A percentile compares a stretch with the other conserved stretches of the same genome.
Evolutionary conservation across 2,329 filamentous ascomycete species (phyloP).

Genomic region (Aureobasidium lini): DNA sequence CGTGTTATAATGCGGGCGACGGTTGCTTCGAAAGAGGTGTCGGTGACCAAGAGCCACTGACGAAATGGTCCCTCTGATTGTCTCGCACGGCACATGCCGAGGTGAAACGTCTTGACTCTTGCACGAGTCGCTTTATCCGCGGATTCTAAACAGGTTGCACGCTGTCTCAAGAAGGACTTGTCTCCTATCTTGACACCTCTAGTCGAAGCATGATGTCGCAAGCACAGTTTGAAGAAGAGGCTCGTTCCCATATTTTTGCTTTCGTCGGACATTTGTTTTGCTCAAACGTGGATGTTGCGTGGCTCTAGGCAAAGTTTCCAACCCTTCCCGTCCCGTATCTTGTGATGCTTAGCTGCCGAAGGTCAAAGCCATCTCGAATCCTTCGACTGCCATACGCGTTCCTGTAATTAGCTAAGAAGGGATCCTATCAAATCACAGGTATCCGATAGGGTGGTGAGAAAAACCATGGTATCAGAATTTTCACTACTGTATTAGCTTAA

Average conservation of each 20-base stretch:
- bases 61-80: not conserved
- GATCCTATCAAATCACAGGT: no score
- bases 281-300: not conserved
- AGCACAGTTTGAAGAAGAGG: not conserved
- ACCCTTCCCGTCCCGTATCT: not conserved
- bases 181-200: not conserved
- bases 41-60: constrained; percentile 4
- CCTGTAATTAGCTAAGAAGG: not conserved
- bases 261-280: not conserved
- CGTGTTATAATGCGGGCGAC: not conserved
- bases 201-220: not conserved
- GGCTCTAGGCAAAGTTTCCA: not conserved
- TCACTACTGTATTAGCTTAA: no score
- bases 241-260: not conserved
- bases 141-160: not conserved
- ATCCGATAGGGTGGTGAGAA: no score
- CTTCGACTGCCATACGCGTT: not conserved
- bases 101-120: not conserved
- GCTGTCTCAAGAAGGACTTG: not conserved
- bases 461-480: no score
- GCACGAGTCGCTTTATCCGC: not conserved
- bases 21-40: not conserved
- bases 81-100: not conserved
- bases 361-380: not conserved
- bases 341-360: not conserved